Evolutionary conservation across 805 yeast species (phyloP), one percentile per base, ranked within the genome.

Genomic region (Wickerhamomyces hampshirensis): DNA sequence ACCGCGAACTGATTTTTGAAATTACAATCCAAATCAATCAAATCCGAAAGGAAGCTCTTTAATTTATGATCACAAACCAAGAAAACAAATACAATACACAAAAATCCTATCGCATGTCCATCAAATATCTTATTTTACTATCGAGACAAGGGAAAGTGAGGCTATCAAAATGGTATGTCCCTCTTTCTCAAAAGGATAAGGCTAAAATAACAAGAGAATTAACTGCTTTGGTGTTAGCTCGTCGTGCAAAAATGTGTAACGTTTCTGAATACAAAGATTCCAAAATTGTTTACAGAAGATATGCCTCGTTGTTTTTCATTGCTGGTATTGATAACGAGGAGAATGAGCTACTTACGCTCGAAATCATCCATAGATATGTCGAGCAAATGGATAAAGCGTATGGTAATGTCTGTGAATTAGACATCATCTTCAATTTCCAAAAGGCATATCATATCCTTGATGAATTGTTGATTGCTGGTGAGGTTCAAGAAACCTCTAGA

Each of bases 121-220:
- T 93, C 40, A 83, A 83, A 48, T 94, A 84, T 59, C 53, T 91
- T 36, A 69, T 94, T 33, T 65, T 93, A 35, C 72, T 91, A 12
- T 89, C 97, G 11, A 76, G 96, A 48, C 98, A 93, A 59, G 99
- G 98, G 19, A 93, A 91, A 60, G 88, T 88, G 23, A 72, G 99
- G 50, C 72, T 94, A 24, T 76, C 94, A 26, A 89, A 89, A 65
- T 93, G 99, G 99, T 93, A 87, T 58, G 73, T 74, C 35, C 78
- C 96, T 21, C 68, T 81, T 31, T 71, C 84, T n/a, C 83, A 82
- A 50, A 87, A 85, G 56, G 96, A 88, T 48, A 88, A 89, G 63
- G 69, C 80, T 35, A 84, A 84, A 60, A 78, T 88, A 39, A 79
- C 84, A 34, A 75, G 86, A 50, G 98, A 93, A 51, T 71, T 93